Evolutionary conservation across 176 grass and related monocot genomes (phyloP).

Genomic region (Cymbopogon citratus): DNA sequence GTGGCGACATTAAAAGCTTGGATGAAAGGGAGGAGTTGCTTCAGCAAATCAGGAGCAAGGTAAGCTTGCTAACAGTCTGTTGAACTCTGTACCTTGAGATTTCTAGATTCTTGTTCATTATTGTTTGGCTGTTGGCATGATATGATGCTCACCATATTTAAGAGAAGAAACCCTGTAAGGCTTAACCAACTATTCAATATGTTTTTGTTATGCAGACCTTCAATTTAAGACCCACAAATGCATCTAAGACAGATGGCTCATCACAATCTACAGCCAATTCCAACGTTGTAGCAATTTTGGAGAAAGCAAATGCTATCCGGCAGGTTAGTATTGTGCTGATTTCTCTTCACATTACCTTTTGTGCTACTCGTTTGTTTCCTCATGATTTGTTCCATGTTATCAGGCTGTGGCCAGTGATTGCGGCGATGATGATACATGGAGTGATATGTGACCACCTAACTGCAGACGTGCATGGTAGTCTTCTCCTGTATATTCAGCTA

Average conservation of each 20-base stretch:
- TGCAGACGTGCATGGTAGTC: constrained; percentile 25
- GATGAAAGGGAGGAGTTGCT: constrained; percentile 85
- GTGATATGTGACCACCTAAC: constrained; percentile 62
- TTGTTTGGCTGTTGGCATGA: neutral
- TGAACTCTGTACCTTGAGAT: neutral
- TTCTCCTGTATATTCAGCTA: constrained; percentile 51
- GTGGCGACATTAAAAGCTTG: constrained; percentile 37
- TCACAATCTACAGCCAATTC: constrained; percentile 51
- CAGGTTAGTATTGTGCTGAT: constrained; percentile 53
- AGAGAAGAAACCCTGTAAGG: neutral
- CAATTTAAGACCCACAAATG: constrained; percentile 63
- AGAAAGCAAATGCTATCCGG: constrained; percentile 96
- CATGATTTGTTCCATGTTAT: constrained; percentile 36
- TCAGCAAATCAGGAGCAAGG: constrained; percentile 97
- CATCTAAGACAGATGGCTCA: constrained; percentile 52
- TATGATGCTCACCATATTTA: neutral
- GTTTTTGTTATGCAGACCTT: constrained; percentile 66
- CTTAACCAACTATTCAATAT: neutral
- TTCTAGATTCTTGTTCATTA: constrained; percentile 11
- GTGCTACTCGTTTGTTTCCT: neutral
- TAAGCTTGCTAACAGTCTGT: constrained; percentile 27
- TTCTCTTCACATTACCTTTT: neutral
- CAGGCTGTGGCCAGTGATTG: constrained; percentile 93
- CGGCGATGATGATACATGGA: constrained; percentile 95
- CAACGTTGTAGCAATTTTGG: constrained; percentile 78